Conservation (phyloP, 371 early-diverging fungal species). For the Dichotomocladium elegans region DNA sequence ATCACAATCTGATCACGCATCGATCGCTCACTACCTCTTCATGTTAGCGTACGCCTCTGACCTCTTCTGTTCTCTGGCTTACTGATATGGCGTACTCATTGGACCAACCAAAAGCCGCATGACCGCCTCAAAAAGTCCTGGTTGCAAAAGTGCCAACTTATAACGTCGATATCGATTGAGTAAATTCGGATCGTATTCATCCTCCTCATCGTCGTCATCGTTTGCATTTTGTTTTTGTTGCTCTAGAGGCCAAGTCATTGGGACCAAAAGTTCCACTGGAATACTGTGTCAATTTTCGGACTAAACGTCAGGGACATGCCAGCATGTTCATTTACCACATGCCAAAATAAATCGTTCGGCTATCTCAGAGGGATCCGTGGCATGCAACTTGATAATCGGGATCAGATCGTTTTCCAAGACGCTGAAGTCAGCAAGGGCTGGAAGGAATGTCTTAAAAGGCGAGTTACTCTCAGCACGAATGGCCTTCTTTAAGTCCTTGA, state of each 20-base stretch:
- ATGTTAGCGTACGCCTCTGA: constrained; percentile 2
- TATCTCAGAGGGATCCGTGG: constrained; percentile 34
- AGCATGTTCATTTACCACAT: constrained; percentile 49
- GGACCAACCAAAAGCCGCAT: constrained; percentile 46
- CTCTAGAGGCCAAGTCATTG: constrained; percentile 65
- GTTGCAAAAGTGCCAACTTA: constrained; percentile 64
- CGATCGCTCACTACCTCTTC: constrained; percentile 47
- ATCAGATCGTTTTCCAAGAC: constrained; percentile 73
- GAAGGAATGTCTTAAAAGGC: constrained; percentile 57
- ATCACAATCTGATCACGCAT: constrained; percentile 68
- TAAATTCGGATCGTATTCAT: constrained; percentile 48
- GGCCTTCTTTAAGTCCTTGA: constrained; percentile 55
- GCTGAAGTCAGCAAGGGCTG: constrained; percentile 68
- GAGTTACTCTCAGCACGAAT: constrained; percentile 66
- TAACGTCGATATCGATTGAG: constrained; percentile 57
- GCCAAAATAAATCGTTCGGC: constrained; percentile 53
- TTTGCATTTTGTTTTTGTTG: constrained; percentile 16
- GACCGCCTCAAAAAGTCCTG: constrained; percentile 49
- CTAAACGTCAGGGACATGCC: neutral
- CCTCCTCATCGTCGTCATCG: constrained; percentile 36
- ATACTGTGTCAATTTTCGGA: neutral
- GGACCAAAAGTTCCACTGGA: constrained; percentile 70
- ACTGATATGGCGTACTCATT: constrained; percentile 48
- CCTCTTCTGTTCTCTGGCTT: neutral
- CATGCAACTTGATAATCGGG: constrained; percentile 67